Conservation (phyloP, 495 filamentous ascomycete genomes). For the Penicillium malachiteum region DNA sequence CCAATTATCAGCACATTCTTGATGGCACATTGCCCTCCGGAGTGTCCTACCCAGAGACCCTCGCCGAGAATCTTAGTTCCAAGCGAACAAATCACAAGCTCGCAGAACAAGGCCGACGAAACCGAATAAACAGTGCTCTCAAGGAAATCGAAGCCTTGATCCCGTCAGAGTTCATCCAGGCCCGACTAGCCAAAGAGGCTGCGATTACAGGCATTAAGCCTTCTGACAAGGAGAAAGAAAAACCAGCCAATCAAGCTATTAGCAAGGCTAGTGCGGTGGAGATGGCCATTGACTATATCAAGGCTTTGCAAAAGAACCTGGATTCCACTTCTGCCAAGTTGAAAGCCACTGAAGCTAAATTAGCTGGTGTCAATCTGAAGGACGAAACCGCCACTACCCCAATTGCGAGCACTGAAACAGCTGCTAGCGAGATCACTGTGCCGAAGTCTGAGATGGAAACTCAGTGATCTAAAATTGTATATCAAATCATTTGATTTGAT, state of each 20-base stretch:
- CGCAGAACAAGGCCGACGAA: conserved; percentile 91
- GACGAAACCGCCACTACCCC: neutral
- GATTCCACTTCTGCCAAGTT: conserved; percentile 64
- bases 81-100: conserved; percentile 98
- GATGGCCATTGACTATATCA: conserved; percentile 94
- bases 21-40: conserved; percentile 89
- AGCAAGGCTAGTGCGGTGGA: conserved; percentile 97
- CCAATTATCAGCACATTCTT: conserved; percentile 96
- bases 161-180: conserved; percentile 51
- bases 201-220: conserved; percentile 28
- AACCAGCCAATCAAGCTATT: conserved; percentile 53
- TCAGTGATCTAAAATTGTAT: neutral
- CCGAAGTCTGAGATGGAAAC: neutral
- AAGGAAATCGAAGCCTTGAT: conserved; percentile 87
- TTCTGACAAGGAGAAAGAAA: conserved; percentile 48
- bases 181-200: conserved; percentile 34
- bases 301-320: conserved; percentile 72
- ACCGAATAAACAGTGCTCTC: conserved; percentile 91
- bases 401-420: neutral
- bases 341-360: conserved; percentile 58
- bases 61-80: conserved; percentile 89
- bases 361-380: neutral
- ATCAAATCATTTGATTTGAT: neutral
- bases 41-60: conserved; percentile 83
- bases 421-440: neutral